Base-by-base conservation (phyloP, 495 filamentous ascomycete species). In the Neurospora sp. region DNA sequence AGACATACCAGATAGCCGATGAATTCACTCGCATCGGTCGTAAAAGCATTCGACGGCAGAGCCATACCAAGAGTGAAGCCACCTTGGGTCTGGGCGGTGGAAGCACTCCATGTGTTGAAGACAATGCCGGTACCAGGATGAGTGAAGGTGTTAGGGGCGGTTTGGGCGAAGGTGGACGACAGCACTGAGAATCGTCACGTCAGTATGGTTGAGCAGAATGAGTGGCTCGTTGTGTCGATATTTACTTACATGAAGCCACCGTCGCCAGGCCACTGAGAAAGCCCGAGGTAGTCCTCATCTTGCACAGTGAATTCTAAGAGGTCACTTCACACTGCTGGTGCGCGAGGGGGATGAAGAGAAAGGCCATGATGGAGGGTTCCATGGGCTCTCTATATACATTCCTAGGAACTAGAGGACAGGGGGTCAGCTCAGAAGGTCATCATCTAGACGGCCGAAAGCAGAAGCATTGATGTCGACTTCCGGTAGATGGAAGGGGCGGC, bases 51-150 rank as follows among this genome's bases (percentile, higher is more conserved):
- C 8, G 78, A 73, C 8, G 89, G 89, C 42, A 91, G 78, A 12
- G 87, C 84, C 68, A 90, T 75, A 79, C 89, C 89, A 74, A 86
- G 86, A 68, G 85, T 88, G 71, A 84, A 82, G 35, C 77, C 78
- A 1, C 85, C 85, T n/a, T 74, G 71, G 5, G 78, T 80, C 61
- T 79, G 76, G 10, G 77, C 18, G 20, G 59, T 46, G 70, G 73
- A 40, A 53, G 80, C 59, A 5, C 75, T 59, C 82, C 83, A 85
- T 66, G 81, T 83, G 74, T 81, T 83, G 76, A 87, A 87, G 74
- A 78, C 73, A 73, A 87, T 87, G 59, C 81, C 83, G 8, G 84
- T 83, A 42, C 75, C 78, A 14, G 82, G 73, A 53, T 86, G 84
- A 27, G 82, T 86, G 74, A 82, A 85, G 18, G 76, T 81, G 5